Evolutionary conservation across 1,284 basidiomycete genomes (phyloP).

Genomic region (Paramarasmius palmivorus): DNA sequence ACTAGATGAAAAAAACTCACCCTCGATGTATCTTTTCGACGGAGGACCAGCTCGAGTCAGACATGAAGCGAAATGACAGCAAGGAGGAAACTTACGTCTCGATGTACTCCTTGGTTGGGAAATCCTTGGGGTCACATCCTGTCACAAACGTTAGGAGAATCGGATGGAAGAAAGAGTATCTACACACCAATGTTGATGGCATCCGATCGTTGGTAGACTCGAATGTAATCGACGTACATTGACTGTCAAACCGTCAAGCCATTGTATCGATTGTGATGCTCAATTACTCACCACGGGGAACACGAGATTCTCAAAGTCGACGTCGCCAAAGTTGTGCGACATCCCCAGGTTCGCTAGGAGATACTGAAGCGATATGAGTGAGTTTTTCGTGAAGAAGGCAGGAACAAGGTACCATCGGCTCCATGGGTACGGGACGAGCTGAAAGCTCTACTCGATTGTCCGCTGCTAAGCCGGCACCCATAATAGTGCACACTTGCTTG

Average conservation of each 20-base stretch:
- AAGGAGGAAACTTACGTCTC: constrained; percentile 37
- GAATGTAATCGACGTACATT: constrained; percentile 68
- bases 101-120: constrained; percentile 66
- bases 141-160: no score
- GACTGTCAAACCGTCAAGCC: no score
- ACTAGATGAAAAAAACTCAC: not conserved
- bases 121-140: constrained; percentile 68
- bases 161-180: no score
- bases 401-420: constrained; percentile 58
- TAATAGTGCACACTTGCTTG: constrained; percentile 62
- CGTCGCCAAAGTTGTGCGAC: constrained; percentile 60
- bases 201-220: constrained; percentile 65
- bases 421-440: constrained; percentile 62
- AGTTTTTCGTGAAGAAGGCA: constrained; percentile 3
- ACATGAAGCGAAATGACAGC: not conserved
- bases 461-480: constrained; percentile 57
- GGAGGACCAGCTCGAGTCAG: not conserved
- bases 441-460: constrained; percentile 55
- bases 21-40: constrained; percentile 23
- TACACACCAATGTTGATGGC: constrained; percentile 61
- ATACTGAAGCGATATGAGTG: constrained; percentile 34
- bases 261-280: no score
- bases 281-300: no score
- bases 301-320: constrained; percentile 48
- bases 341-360: constrained; percentile 70